phyloP scores from a whole-genome alignment of 176 grass and related monocot genomes.

The Sorghum bicolor region Sorghum_bicolor_NCBIv3 NC_012877.2:15834001-15834500 shows the following conservation, averaged over 20 bases:
- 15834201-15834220: background rate
- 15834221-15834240: no score
- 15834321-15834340: conserved; percentile 11
- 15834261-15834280: no score
- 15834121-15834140: background rate
- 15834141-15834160: no score
- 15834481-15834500: conserved; percentile 54
- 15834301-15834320: no score
- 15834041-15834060: background rate
- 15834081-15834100: background rate
- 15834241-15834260: no score
- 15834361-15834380: conserved; percentile 14
- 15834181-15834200: background rate
- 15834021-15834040: background rate
- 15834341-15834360: conserved; percentile 18
- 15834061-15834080: background rate
- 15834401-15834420: conserved; percentile 35
- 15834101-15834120: background rate
- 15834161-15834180: background rate
- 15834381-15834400: conserved; percentile 28
- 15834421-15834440: conserved; percentile 46
- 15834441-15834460: conserved; percentile 46
- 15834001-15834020: background rate
- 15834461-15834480: conserved; percentile 50
- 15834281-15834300: no score